Percentiles rank a stretch among this genome's conserved stretches.
Conservation (phyloP, 768 basidiomycete genomes). For the Kockovaella imperatae region DNA sequence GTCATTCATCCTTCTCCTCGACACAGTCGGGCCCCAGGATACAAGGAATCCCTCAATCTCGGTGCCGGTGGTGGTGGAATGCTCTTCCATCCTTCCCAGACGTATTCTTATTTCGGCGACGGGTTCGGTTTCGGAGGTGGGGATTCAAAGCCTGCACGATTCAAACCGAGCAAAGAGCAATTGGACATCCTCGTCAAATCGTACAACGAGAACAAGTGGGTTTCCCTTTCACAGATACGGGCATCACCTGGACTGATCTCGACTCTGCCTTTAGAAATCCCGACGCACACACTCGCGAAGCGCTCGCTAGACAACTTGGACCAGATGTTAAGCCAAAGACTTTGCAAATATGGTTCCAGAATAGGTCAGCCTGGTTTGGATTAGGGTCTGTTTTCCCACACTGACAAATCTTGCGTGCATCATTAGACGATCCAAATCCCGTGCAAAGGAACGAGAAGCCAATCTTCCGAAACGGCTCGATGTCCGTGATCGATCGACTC, state of each 20-base stretch:
- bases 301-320: constrained; percentile 21
- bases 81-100: too few species aligned
- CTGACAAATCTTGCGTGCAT: not conserved
- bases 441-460: constrained; percentile 29
- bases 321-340: constrained; percentile 28
- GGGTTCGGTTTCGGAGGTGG: too few species aligned
- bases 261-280: constrained; percentile 25
- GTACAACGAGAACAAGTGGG: constrained; percentile 33
- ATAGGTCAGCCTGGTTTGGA: constrained; percentile 17
- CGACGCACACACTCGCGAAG: constrained; percentile 22
- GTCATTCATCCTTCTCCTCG: too few species aligned
- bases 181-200: constrained; percentile 29
- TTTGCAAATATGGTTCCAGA: constrained; percentile 40
- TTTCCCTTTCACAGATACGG: not conserved
- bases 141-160: too few species aligned
- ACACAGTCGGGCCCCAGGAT: too few species aligned
- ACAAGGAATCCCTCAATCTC: too few species aligned
- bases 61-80: too few species aligned
- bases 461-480: not conserved
- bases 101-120: too few species aligned
- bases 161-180: constrained; percentile 35
- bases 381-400: not conserved
- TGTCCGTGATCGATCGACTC: constrained; percentile 5
- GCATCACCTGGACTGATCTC: not conserved
- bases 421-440: constrained; percentile 27